A percentile compares a stretch with the other conserved stretches of the same genome.
Conservation (phyloP, 345 rosid genomes). For the Ceriops tagal region DNA sequence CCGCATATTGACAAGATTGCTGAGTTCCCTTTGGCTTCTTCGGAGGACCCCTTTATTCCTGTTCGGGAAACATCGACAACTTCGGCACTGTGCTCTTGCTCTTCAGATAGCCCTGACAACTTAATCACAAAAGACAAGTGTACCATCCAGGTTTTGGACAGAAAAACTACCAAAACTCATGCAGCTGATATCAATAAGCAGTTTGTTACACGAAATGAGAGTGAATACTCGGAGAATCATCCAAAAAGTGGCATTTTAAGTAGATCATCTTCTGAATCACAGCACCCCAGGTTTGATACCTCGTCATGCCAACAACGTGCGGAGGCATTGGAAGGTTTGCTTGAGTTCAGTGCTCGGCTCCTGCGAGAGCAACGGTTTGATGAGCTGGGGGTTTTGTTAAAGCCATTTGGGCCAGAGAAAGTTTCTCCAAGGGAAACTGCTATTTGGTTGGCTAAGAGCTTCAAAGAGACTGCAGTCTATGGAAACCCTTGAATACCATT, state of each 20-base stretch:
- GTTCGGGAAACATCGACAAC: conserved; percentile 29
- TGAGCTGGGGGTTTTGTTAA: conserved; percentile 26
- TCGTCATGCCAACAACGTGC: conserved; percentile 27
- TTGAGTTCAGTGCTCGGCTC: conserved; percentile 24
- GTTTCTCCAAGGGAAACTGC: conserved; percentile 32
- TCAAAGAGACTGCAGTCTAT: conserved; percentile 22
- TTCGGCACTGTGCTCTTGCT: conserved; percentile 27
- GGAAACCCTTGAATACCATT: too few relatives aligned
- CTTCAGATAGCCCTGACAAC: conserved; percentile 8
- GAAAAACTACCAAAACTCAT: conserved; percentile 3
- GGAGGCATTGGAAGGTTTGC: conserved; percentile 30
- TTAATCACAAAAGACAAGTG: conserved; percentile 30
- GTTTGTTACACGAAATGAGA: conserved; percentile 11
- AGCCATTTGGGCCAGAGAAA: conserved; percentile 28
- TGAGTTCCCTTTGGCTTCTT: conserved; percentile 23
- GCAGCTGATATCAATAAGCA: not conserved
- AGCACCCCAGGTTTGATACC: conserved; percentile 20
- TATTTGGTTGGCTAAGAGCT: conserved; percentile 33
- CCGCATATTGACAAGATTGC: conserved; percentile 24
- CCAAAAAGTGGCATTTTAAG: conserved; percentile 8
- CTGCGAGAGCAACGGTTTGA: conserved; percentile 24
- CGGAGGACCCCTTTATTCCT: conserved; percentile 19
- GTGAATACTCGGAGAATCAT: conserved; percentile 29
- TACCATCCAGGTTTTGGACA: conserved; percentile 22
- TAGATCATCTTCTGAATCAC: conserved; percentile 3